Base-by-base conservation (phyloP, 2,329 filamentous ascomycete species). In the Westerdykella sp. region DNA sequence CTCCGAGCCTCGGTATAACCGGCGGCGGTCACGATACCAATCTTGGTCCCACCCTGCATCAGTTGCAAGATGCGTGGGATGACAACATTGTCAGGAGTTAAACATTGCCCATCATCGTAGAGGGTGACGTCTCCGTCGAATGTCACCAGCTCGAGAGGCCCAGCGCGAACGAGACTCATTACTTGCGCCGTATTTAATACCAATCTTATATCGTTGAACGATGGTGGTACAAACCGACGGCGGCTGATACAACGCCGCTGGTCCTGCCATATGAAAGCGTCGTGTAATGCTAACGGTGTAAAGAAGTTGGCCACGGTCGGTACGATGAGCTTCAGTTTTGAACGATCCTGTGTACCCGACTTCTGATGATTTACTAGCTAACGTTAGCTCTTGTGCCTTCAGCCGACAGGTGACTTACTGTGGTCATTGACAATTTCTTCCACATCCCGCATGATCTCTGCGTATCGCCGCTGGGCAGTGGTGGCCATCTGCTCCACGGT, bases 81-180 rank as follows among this genome's bases (percentile, higher is more conserved):
- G 13, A 95, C 81, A 0, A 88, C 85, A 63, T 86, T 95, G 13
- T 79, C 75, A 0, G 82, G 74, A 42, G 83, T 81, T 7, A 98
- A 74, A 50, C 81, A 87, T 56, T 88, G 77, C 11, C 93, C 93
- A 60, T 98, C 73, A 37, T 75, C 72, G 65, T 98, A 98, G 16
- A 98, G 76, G 1, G 93, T 98, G 40, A 98, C 89, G 68, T 98
- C 93, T 68, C 93, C 93, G 67, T 98, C 93, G 63, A 98, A 98
- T 0, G 93, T 98, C 42, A 95, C 84, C 4, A 98, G 77, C 55
- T 93, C 82, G 7, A 96, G 76, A 4, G 80, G 77, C 16, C 85
- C 83, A 36, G 74, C 72, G 18, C 80, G 80, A 13, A 88, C 84
- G n/a, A 97, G 79, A 32, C 87, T 88, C 83, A 96, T 89, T 47